Evolutionary conservation across 2,329 filamentous ascomycete genomes (phyloP).

Genomic region (Stachybotrys elegans): DNA sequence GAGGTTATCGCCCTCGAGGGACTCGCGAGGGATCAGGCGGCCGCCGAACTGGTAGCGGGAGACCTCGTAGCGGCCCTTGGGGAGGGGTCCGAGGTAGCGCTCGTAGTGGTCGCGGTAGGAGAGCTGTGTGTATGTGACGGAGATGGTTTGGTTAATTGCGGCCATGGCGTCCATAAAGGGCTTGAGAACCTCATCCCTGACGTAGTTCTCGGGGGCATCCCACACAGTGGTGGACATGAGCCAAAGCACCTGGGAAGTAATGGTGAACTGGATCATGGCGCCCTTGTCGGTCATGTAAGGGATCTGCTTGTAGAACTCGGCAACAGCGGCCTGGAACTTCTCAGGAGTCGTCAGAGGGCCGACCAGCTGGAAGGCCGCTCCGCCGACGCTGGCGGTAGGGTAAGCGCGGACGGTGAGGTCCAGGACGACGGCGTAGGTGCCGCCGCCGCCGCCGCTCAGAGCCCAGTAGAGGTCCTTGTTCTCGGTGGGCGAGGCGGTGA

Average conservation of each 20-base stretch:
- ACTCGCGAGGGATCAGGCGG: constrained; percentile 27
- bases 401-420: constrained; percentile 50
- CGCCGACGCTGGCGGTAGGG: constrained; percentile 30
- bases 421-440: constrained; percentile 52
- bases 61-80: constrained; percentile 26
- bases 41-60: constrained; percentile 27
- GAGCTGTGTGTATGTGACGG: constrained; percentile 21
- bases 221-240: constrained; percentile 43
- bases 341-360: constrained; percentile 6
- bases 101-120: constrained; percentile 23
- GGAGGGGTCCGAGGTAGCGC: constrained; percentile 29
- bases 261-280: constrained; percentile 36
- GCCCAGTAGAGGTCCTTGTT: constrained; percentile 62
- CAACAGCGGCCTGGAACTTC: constrained; percentile 13
- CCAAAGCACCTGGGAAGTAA: constrained; percentile 24
- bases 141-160: constrained; percentile 16
- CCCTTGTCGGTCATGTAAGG: constrained; percentile 40
- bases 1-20: constrained; percentile 22
- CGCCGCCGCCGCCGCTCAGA: constrained; percentile 52
- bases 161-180: constrained; percentile 31
- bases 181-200: constrained; percentile 30
- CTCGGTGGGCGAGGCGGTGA: constrained; percentile 39
- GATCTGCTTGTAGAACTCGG: constrained; percentile 21
- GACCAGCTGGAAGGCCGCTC: constrained; percentile 19
- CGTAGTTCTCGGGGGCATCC: constrained; percentile 32